These are phyloP conservation scores for Aspergillus steynii DNA, from an alignment of 495 filamentous ascomycete species.

Conservation along the genomic window DNA sequence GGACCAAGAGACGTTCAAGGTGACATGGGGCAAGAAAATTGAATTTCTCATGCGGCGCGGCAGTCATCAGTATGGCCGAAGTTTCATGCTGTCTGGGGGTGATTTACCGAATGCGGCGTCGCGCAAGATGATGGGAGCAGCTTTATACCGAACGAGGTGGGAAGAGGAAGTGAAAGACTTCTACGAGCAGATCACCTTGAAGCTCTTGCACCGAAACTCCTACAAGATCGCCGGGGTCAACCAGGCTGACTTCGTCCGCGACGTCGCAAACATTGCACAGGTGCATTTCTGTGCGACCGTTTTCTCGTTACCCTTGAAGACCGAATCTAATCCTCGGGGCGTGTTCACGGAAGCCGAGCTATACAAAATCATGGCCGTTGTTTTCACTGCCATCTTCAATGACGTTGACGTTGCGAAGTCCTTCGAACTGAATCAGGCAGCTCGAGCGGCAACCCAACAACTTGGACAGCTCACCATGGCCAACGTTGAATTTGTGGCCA, in stretches of 20 bases:
- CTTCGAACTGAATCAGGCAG: constrained; percentile 59
- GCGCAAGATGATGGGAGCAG: constrained; percentile 46
- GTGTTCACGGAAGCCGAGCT: constrained; percentile 59
- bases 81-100: constrained; percentile 59
- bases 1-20: constrained; percentile 53
- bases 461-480: constrained; percentile 60
- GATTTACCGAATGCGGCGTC: constrained; percentile 44
- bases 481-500: constrained; percentile 60
- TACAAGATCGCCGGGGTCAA: constrained; percentile 53
- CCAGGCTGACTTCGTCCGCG: constrained; percentile 64
- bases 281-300: constrained; percentile 61
- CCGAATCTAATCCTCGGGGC: constrained; percentile 57
- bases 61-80: constrained; percentile 42
- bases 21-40: constrained; percentile 56
- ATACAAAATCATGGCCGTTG: constrained; percentile 57
- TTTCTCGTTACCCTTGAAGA: constrained; percentile 65
- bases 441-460: constrained; percentile 54
- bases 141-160: constrained; percentile 53
- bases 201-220: constrained; percentile 50
- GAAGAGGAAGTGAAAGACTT: constrained; percentile 49
- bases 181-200: constrained; percentile 53
- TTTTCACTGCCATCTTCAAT: constrained; percentile 65
- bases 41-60: constrained; percentile 47
- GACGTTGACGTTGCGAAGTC: constrained; percentile 65
- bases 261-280: constrained; percentile 62